Percentiles rank a stretch among this genome's conserved stretches.
Conservation (phyloP, 1,284 basidiomycete species). For the Cryptococcus floricola region DNA sequence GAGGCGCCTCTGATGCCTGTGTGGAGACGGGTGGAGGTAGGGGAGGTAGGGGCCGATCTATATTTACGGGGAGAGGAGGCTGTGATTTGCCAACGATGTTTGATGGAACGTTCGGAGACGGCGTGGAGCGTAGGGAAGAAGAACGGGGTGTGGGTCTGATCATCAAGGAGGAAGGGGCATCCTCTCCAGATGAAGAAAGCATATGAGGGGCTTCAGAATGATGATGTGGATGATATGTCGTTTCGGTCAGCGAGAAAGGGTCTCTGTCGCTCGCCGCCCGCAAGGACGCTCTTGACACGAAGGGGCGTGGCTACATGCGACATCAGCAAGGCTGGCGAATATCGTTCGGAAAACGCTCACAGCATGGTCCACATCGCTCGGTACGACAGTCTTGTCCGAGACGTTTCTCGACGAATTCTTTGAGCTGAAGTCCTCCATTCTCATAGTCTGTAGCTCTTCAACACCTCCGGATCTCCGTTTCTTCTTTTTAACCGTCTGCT, state of each 20-base stretch:
- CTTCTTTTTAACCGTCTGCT: slow-evolving; percentile 25
- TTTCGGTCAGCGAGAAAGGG: slow-evolving; percentile 1
- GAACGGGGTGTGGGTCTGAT: slow-evolving; percentile 3
- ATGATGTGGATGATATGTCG: slow-evolving; percentile 1
- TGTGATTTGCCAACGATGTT: slow-evolving; percentile 12
- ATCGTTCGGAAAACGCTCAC: slow-evolving; percentile 1
- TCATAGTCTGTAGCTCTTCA: slow-evolving; percentile 21
- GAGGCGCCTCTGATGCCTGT: not conserved
- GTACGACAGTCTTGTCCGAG: not conserved
- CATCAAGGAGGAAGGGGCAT: slow-evolving; percentile 1
- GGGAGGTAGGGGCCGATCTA: slow-evolving; percentile 33
- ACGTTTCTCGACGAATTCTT: not conserved
- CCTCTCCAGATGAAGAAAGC: not conserved
- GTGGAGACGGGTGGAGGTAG: slow-evolving; percentile 13
- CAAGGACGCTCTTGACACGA: slow-evolving; percentile 18
- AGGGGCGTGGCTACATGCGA: slow-evolving; percentile 5
- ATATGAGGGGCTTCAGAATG: not conserved
- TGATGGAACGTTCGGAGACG: slow-evolving; percentile 1
- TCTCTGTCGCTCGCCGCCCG: slow-evolving; percentile 24
- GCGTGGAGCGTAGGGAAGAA: slow-evolving; percentile 5
- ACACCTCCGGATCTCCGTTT: slow-evolving; percentile 9
- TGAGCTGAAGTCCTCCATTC: slow-evolving; percentile 32
- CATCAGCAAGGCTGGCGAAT: slow-evolving; percentile 4
- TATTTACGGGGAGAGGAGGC: slow-evolving; percentile 18
- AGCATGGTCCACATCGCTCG: not conserved